phyloP scores from a whole-genome alignment of 2,329 filamentous ascomycete genomes.

The Monosporascus sp. region DNA sequence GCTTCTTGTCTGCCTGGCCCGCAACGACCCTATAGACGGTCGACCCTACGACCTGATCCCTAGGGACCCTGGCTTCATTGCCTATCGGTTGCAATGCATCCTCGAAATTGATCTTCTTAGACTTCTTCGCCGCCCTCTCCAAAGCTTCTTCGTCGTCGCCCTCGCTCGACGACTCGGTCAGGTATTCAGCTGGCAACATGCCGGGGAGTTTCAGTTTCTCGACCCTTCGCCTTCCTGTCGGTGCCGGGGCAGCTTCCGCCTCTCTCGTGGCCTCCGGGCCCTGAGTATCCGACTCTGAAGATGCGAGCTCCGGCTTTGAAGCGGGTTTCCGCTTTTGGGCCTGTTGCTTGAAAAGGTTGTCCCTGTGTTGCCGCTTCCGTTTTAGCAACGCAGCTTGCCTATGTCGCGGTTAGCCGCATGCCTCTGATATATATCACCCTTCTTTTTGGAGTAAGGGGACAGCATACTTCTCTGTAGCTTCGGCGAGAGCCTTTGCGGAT shows the following conservation, averaged over 20 bases:
- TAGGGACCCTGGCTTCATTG: constrained; percentile 32
- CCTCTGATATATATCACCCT: not conserved
- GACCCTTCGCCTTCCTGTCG: constrained; percentile 18
- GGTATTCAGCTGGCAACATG: constrained; percentile 47
- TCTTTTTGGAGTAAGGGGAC: constrained; percentile 24
- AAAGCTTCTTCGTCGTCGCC: constrained; percentile 15
- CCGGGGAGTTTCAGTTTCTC: constrained; percentile 35
- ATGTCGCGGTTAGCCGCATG: not conserved
- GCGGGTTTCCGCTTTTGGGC: constrained; percentile 42
- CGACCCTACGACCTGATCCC: constrained; percentile 44
- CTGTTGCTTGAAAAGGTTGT: constrained; percentile 49
- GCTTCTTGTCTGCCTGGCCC: constrained; percentile 36
- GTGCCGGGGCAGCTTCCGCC: constrained; percentile 13
- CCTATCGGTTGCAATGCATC: constrained; percentile 32
- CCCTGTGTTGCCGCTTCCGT: constrained; percentile 50
- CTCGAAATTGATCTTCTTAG: constrained; percentile 41
- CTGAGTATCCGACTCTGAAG: constrained; percentile 16
- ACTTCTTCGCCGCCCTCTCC: constrained; percentile 19
- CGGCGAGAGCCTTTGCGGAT: constrained; percentile 40
- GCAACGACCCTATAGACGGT: constrained; percentile 48
- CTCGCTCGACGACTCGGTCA: constrained; percentile 40
- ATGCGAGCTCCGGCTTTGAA: constrained; percentile 10
- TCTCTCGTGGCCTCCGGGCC: constrained; percentile 16
- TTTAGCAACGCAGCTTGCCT: constrained; percentile 43
- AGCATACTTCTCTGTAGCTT: constrained; percentile 47